Evolutionary conservation across 179 eudicot genomes (phyloP).

Genomic region (Vitellaria paradoxa): DNA sequence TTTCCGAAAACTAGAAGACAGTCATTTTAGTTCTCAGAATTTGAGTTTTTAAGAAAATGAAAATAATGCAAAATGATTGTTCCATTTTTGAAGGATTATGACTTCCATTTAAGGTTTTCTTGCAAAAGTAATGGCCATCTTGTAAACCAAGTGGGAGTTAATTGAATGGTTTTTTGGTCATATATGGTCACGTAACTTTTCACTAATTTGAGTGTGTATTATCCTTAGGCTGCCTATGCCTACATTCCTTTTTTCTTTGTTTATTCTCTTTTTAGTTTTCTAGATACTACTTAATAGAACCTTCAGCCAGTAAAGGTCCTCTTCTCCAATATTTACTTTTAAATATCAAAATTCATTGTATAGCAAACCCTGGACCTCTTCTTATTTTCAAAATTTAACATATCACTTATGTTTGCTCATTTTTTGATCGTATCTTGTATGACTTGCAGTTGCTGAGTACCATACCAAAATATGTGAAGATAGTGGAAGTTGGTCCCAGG

Average conservation of each 20-base stretch:
- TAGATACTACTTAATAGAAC: background rate
- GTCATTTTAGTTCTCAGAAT: no score
- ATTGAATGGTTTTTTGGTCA: background rate
- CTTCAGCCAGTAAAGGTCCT: no score
- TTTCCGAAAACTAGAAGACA: no score
- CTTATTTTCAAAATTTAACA: background rate
- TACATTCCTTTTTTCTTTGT: background rate
- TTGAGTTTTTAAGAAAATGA: no score
- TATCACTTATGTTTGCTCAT: background rate
- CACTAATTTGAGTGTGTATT: background rate
- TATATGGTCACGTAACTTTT: background rate
- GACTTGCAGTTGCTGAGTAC: slow-evolving; percentile 53
- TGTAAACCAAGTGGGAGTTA: background rate
- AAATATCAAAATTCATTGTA: background rate
- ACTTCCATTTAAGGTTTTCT: background rate
- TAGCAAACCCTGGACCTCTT: background rate
- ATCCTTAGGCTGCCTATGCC: background rate
- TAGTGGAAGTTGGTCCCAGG: slow-evolving; percentile 90
- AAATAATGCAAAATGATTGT: no score
- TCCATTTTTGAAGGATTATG: background rate
- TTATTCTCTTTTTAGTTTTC: background rate
- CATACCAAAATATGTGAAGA: slow-evolving; percentile 64
- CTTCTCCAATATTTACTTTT: background rate
- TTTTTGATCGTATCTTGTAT: no score
- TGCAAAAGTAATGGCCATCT: background rate